Evolutionary conservation across 495 filamentous ascomycete genomes (phyloP).

Genomic region (Penicillium desertorum): DNA sequence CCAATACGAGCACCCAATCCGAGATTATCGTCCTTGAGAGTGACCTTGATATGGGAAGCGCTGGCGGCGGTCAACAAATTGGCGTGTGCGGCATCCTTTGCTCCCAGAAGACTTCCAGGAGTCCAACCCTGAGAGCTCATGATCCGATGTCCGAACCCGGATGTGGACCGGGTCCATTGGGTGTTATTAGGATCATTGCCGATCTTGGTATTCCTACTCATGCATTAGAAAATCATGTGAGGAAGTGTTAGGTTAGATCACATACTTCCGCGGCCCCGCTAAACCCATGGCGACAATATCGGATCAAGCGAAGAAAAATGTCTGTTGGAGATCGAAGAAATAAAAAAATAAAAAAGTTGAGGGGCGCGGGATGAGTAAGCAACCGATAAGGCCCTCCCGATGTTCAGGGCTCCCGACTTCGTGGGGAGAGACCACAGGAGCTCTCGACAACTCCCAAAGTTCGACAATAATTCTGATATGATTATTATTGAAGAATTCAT

Average conservation of each 20-base stretch:
- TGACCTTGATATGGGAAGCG: conserved; percentile 73
- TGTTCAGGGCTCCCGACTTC: background rate
- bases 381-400: conserved; percentile 17
- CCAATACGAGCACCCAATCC: conserved; percentile 78
- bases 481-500: background rate
- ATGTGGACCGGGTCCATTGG: conserved; percentile 78
- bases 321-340: background rate
- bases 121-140: conserved; percentile 86
- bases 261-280: conserved; percentile 69
- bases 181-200: conserved; percentile 92
- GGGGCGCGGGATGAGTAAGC: conserved; percentile 17
- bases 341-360: conserved; percentile 10
- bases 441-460: background rate
- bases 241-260: background rate
- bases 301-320: background rate
- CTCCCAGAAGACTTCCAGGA: conserved; percentile 77
- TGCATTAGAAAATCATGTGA: conserved; percentile 5
- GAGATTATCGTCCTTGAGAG: conserved; percentile 83
- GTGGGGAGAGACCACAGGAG: background rate
- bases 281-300: conserved; percentile 62
- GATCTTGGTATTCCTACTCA: conserved; percentile 71
- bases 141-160: conserved; percentile 81
- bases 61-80: conserved; percentile 73
- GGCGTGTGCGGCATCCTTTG: conserved; percentile 67
- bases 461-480: background rate